A percentile compares a stretch with the other conserved stretches of the same genome.
phyloP scores from a whole-genome alignment of 2,329 filamentous ascomycete species.

The Diaporthe batatas region DNA sequence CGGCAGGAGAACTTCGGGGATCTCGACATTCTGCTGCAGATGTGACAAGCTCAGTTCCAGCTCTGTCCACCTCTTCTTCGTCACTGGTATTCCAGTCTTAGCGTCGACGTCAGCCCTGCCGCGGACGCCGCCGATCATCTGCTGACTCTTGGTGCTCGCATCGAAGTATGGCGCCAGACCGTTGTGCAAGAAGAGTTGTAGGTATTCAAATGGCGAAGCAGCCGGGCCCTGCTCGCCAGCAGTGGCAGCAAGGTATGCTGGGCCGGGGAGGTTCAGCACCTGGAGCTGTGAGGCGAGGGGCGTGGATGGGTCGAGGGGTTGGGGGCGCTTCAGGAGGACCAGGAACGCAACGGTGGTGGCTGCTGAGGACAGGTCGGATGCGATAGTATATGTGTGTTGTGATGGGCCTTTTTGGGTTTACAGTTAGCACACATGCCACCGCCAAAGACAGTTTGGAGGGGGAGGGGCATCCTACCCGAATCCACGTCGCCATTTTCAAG shows the following conservation, averaged over 20 bases:
- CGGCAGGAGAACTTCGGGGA: slow-evolving; percentile 88
- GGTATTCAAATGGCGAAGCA: slow-evolving; percentile 88
- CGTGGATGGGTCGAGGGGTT: slow-evolving; percentile 85
- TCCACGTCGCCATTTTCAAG: slow-evolving; percentile 63
- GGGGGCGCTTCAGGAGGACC: slow-evolving; percentile 89
- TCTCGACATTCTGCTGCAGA: slow-evolving; percentile 97
- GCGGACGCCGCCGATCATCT: slow-evolving; percentile 73
- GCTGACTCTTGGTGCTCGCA: slow-evolving; percentile 89
- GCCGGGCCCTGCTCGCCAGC: slow-evolving; percentile 78
- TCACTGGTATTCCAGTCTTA: slow-evolving; percentile 95
- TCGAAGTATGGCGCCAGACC: slow-evolving; percentile 97
- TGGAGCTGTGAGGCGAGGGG: slow-evolving; percentile 91
- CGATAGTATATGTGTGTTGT: slow-evolving; percentile 82
- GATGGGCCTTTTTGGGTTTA: slow-evolving; percentile 58
- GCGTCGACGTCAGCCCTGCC: slow-evolving; percentile 87
- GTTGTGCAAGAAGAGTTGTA: slow-evolving; percentile 92
- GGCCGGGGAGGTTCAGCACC: slow-evolving; percentile 90
- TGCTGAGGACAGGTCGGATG: slow-evolving; percentile 84
- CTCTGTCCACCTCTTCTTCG: slow-evolving; percentile 96
- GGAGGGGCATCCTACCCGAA: slow-evolving; percentile 54
- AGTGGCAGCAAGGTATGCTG: slow-evolving; percentile 76
- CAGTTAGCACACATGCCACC: slow-evolving; percentile 46
- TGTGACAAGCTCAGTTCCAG: slow-evolving; percentile 91
- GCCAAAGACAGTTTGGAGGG: slow-evolving; percentile 30
- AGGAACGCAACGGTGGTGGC: slow-evolving; percentile 87